phyloP scores from a whole-genome alignment of 2,329 filamentous ascomycete species.

The Hysterium pulicare region DNA sequence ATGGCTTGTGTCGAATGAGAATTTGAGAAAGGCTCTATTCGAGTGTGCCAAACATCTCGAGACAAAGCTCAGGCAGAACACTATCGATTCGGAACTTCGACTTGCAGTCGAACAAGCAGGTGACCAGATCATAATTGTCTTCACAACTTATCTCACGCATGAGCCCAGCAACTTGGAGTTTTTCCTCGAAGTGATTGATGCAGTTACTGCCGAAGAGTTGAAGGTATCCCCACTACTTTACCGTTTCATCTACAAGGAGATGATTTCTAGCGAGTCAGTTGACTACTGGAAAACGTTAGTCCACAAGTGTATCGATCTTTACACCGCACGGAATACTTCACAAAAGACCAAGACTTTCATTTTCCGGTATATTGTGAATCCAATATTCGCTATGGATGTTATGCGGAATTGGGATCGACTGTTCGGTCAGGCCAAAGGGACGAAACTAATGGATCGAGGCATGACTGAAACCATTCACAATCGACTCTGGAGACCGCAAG shows the following conservation, averaged over 20 bases:
- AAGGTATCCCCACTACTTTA: slow-evolving; percentile 72
- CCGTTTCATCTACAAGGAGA: slow-evolving; percentile 76
- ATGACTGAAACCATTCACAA: slow-evolving; percentile 88
- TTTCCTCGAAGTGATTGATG: slow-evolving; percentile 79
- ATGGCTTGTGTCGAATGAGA: slow-evolving; percentile 61
- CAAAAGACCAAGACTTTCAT: slow-evolving; percentile 93
- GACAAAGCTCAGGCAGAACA: slow-evolving; percentile 66
- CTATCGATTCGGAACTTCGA: slow-evolving; percentile 67
- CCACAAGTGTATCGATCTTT: slow-evolving; percentile 82
- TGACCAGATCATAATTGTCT: slow-evolving; percentile 80
- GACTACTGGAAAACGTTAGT: slow-evolving; percentile 83
- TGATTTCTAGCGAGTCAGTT: slow-evolving; percentile 79
- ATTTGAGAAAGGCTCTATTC: slow-evolving; percentile 58
- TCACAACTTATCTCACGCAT: slow-evolving; percentile 74
- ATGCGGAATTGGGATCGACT: slow-evolving; percentile 70
- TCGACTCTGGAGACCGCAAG: slow-evolving; percentile 88
- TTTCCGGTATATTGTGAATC: slow-evolving; percentile 89
- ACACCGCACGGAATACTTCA: slow-evolving; percentile 71
- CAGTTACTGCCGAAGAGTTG: slow-evolving; percentile 78
- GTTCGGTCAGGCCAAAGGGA: slow-evolving; percentile 55
- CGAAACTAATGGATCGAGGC: slow-evolving; percentile 75
- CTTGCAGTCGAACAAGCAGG: slow-evolving; percentile 85
- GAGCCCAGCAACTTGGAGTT: slow-evolving; percentile 76
- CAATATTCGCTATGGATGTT: slow-evolving; percentile 93
- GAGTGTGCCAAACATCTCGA: slow-evolving; percentile 75